Conservation (phyloP, 2,329 filamentous ascomycete genomes). For the Mycosphaerella arachidis region DNA sequence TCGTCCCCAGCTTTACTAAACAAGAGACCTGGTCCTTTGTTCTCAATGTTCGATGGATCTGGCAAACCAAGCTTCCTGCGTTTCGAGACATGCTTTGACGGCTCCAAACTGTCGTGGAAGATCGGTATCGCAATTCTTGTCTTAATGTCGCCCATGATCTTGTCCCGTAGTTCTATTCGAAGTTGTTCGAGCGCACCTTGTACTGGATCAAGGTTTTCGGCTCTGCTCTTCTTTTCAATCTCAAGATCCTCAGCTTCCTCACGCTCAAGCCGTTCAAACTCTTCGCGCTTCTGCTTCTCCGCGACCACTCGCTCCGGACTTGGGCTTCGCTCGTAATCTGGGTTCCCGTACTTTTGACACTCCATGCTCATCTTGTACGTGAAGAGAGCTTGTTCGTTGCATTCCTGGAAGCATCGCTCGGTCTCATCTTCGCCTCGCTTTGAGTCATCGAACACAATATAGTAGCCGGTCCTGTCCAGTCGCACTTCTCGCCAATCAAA, state of each 20-base stretch:
- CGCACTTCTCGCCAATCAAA: conserved; percentile 78
- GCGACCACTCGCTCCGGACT: conserved; percentile 48
- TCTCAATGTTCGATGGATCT: conserved; percentile 56
- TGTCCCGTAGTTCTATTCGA: conserved; percentile 75
- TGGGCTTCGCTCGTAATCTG: conserved; percentile 55
- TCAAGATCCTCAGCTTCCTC: conserved; percentile 81
- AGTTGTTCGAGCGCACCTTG: conserved; percentile 75
- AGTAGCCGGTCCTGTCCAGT: conserved; percentile 82
- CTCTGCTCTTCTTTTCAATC: conserved; percentile 82
- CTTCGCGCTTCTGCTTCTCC: conserved; percentile 56
- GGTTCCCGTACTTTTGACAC: conserved; percentile 65
- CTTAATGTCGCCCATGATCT: conserved; percentile 83
- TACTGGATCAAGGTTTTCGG: conserved; percentile 86
- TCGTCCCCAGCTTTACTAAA: conserved; percentile 54
- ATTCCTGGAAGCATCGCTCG: conserved; percentile 71
- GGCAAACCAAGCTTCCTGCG: conserved; percentile 73
- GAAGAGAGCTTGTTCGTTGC: conserved; percentile 80
- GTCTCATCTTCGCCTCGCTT: conserved; percentile 73
- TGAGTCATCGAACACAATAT: conserved; percentile 80
- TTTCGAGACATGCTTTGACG: conserved; percentile 73
- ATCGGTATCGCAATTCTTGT: conserved; percentile 77
- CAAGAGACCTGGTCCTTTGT: conserved; percentile 47
- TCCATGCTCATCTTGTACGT: conserved; percentile 93
- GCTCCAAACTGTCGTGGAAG: conserved; percentile 77
- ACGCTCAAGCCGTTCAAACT: conserved; percentile 60